These are phyloP conservation scores for Colletotrichum caudatum DNA, from an alignment of 2,329 filamentous ascomycete species.

Conservation along the genomic window DNA sequence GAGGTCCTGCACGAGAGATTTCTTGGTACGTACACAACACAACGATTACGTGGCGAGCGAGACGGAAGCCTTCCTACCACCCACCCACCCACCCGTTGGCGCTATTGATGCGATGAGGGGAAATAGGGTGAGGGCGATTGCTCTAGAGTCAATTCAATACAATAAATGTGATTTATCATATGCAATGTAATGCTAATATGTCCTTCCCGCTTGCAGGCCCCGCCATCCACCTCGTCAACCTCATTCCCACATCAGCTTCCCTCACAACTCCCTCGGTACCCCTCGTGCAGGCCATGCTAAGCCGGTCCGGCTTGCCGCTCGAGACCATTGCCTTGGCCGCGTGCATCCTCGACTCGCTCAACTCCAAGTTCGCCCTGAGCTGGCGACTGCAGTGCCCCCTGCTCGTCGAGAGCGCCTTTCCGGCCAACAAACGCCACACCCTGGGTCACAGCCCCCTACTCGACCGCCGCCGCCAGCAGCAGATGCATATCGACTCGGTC, in stretches of 20 bases:
- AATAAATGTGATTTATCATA: constrained; percentile 44
- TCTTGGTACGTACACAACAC: constrained; percentile 50
- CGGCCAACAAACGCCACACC: constrained; percentile 60
- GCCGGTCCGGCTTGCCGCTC: constrained; percentile 67
- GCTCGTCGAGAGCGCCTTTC: constrained; percentile 43
- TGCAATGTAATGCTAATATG: constrained; percentile 40
- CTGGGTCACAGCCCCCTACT: constrained; percentile 56
- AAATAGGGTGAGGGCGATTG: not conserved
- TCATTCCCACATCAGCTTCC: constrained; percentile 73
- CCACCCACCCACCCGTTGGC: constrained; percentile 10
- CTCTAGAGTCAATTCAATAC: constrained; percentile 35
- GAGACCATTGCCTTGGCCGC: constrained; percentile 74
- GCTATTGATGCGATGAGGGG: constrained; percentile 25
- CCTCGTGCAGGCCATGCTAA: constrained; percentile 71
- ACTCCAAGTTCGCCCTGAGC: constrained; percentile 70
- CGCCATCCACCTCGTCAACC: constrained; percentile 74
- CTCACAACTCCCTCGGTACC: constrained; percentile 68
- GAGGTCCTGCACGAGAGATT: constrained; percentile 56
- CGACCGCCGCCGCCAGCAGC: constrained; percentile 46
- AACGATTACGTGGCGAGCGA: constrained; percentile 22
- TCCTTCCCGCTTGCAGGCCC: constrained; percentile 61
- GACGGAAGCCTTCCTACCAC: constrained; percentile 4
- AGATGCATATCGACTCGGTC: constrained; percentile 71
- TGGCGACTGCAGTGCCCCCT: constrained; percentile 73
- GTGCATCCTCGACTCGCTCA: constrained; percentile 74